Percentiles rank a stretch among this genome's conserved stretches.
These are phyloP conservation scores for Hypomontagnella monticulosa DNA, from an alignment of 495 filamentous ascomycete genomes.

Conservation along the genomic window DNA sequence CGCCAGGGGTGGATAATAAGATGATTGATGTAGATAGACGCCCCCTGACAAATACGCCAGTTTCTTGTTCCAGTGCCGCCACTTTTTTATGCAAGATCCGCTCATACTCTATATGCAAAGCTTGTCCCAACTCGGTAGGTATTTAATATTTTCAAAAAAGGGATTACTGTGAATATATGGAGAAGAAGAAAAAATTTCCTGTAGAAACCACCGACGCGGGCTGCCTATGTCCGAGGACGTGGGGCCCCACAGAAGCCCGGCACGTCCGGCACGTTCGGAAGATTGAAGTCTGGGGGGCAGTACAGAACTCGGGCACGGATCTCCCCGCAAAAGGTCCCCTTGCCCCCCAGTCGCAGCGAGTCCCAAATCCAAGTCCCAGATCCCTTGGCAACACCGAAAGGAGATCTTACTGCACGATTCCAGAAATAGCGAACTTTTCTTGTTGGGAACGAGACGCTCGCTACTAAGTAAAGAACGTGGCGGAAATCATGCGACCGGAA, in stretches of 20 bases:
- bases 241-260: slow-evolving; percentile 35
- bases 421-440: background rate
- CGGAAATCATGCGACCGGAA: slow-evolving; percentile 18
- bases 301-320: slow-evolving; percentile 24
- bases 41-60: slow-evolving; percentile 35
- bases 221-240: slow-evolving; percentile 29
- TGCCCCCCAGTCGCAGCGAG: background rate
- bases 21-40: background rate
- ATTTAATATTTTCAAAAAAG: background rate
- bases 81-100: slow-evolving; percentile 41
- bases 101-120: slow-evolving; percentile 38
- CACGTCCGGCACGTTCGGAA: slow-evolving; percentile 31
- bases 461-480: background rate
- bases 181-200: slow-evolving; percentile 1
- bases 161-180: slow-evolving; percentile 34
- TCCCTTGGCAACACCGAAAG: slow-evolving; percentile 13
- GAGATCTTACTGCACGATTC: slow-evolving; percentile 3
- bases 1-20: slow-evolving; percentile 21
- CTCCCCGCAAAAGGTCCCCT: slow-evolving; percentile 2
- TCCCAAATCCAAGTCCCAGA: slow-evolving; percentile 6
- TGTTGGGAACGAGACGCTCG: background rate
- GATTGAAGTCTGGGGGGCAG: background rate
- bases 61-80: slow-evolving; percentile 25
- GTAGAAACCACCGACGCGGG: slow-evolving; percentile 23
- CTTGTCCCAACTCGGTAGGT: slow-evolving; percentile 29